Evolutionary conservation across 768 basidiomycete genomes (phyloP).

Genomic region (Suillus paluster): DNA sequence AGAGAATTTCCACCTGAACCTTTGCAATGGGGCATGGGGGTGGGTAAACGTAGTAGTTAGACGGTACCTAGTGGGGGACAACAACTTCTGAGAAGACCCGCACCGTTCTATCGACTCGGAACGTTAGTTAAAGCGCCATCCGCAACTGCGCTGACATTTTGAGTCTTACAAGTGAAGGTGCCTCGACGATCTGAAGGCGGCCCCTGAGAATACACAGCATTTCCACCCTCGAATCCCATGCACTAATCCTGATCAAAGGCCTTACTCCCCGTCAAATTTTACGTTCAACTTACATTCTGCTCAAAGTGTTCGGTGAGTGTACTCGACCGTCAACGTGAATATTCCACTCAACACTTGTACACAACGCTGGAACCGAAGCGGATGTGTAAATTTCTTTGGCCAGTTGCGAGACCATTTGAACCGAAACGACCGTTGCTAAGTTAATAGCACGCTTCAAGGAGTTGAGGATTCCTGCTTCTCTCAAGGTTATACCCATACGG

Average conservation of each 20-base stretch:
- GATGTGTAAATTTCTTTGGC: background rate
- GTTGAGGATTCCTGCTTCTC: background rate
- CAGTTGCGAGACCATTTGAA: background rate
- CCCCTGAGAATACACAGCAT: background rate
- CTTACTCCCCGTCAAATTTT: slow-evolving; percentile 33
- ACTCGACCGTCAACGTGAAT: no score
- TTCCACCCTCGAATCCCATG: slow-evolving; percentile 33
- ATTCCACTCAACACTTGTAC: background rate
- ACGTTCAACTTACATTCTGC: slow-evolving; percentile 25
- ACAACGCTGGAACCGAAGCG: no score
- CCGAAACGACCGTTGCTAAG: background rate
- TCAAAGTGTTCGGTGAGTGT: background rate
- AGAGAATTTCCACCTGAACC: background rate
- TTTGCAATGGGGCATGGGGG: background rate
- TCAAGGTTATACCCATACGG: slow-evolving; percentile 1
- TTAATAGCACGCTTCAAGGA: background rate
- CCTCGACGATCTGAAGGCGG: background rate
- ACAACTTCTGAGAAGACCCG: background rate
- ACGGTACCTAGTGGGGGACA: background rate
- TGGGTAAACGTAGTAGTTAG: background rate
- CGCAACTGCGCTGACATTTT: slow-evolving; percentile 1
- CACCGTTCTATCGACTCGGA: slow-evolving; percentile 3
- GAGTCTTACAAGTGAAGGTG: background rate
- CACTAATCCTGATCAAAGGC: slow-evolving; percentile 18
- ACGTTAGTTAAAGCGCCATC: background rate